Base-by-base conservation (phyloP, 2,329 filamentous ascomycete species). In the Fusarium sp. region DNA sequence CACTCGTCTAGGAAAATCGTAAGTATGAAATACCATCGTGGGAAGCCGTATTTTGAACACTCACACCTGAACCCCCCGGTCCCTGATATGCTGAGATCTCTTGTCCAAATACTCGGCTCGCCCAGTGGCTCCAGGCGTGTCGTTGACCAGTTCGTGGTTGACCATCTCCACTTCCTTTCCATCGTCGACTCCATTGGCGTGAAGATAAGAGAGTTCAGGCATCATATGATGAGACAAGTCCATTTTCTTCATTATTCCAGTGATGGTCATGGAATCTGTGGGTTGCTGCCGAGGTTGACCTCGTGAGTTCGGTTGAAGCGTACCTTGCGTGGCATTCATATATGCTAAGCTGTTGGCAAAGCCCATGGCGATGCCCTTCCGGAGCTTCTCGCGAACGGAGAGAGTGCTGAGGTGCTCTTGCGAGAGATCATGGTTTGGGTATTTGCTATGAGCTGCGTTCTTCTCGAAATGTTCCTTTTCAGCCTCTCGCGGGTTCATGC, bases 291-390 rank as follows among this genome's bases (percentile, higher is more conserved):
- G 42, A 27, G 41, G 38, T 14, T 13, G n/a, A n/a, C 8, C 17
- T 26, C 37, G 26, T 10, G 40, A 42, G 5, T 45, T 23, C 5
- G 11, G 17, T 17, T 66, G 40, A 37, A 60, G 13, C 14, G 27
- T 57, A 20, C 45, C 42, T 7, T 15, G 27, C 3, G 56, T 35
- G 15, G 46, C 27, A 10, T 53, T 61, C n/a, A 27, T 53, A n/a
- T 56, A 35, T 17, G 56, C 42, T 23, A 59, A 20, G 9, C 41
- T 54, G 18, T 59, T 70, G 40, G 64, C 69, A 17, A 75, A 67
- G n/a, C 69, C 46, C 57, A 62, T 68, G 15, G 66, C 57, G 56
- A 75, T 61, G 9, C 73, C 73, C 48, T 73, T 73, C 35, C 42
- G 59, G n/a, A 74, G 57, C 32, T 72, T 74, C 27, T 74, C 73